A percentile compares a stretch with the other conserved stretches of the same genome.
phyloP scores from a whole-genome alignment of 176 grass and related monocot species.

The Thinopyrum elongatum region DNA sequence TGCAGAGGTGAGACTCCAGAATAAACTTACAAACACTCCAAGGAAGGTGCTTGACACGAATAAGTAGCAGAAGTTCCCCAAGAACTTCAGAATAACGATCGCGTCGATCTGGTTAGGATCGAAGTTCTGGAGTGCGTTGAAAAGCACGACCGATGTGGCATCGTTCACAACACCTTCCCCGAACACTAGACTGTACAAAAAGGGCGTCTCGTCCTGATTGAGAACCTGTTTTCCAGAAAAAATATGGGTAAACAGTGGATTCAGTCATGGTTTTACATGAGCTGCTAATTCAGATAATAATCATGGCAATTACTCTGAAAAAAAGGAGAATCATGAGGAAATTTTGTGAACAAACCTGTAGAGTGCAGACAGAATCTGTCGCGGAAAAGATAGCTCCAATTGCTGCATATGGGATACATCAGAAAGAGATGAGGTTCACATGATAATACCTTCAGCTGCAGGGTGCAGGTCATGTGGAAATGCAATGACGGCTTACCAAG shows the following conservation, averaged over 20 bases:
- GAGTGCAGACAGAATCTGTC: slow-evolving; percentile 97
- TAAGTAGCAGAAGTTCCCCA: slow-evolving; percentile 73
- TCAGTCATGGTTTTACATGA: not conserved
- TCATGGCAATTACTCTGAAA: not conserved
- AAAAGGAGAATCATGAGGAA: not conserved
- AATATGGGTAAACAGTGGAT: not conserved
- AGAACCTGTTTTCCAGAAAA: slow-evolving; percentile 60
- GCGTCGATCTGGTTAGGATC: slow-evolving; percentile 71
- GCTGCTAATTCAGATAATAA: not conserved
- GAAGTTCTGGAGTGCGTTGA: slow-evolving; percentile 92
- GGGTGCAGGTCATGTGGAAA: slow-evolving; percentile 10
- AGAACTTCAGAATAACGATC: slow-evolving; percentile 55
- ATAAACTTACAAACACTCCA: slow-evolving; percentile 84
- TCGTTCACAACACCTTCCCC: slow-evolving; percentile 99
- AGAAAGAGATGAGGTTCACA: slow-evolving; percentile 32
- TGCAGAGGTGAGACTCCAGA: not conserved
- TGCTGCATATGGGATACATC: slow-evolving; percentile 46
- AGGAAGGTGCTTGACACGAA: slow-evolving; percentile 90
- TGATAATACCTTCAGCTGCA: slow-evolving; percentile 1
- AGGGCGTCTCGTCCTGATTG: slow-evolving; percentile 94
- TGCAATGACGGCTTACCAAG: slow-evolving; percentile 68
- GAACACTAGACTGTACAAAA: slow-evolving; percentile 92
- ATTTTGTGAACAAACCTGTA: slow-evolving; percentile 60
- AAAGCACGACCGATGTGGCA: slow-evolving; percentile 93
- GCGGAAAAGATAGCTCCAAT: slow-evolving; percentile 99